phyloP scores from a whole-genome alignment of 805 yeast genomes.

The Cyberlindnera lachancei region DNA sequence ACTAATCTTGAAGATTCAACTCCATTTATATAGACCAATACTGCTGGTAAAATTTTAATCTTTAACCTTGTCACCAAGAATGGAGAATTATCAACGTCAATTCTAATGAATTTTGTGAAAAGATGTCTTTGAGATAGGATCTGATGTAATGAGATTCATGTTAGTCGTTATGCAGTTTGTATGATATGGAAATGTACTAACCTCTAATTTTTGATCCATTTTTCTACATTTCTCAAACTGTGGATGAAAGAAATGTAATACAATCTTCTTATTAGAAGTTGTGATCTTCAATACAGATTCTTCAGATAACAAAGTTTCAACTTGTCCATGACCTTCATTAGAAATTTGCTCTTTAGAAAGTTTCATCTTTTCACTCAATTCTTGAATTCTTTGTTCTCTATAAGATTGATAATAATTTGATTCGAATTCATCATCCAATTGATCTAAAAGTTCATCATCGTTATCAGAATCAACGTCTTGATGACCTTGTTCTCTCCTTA shows the following conservation, averaged over 20 bases:
- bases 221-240: constrained; percentile 51
- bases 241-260: constrained; percentile 61
- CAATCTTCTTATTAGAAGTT: constrained; percentile 31
- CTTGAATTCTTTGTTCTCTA: constrained; percentile 57
- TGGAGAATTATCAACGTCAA: constrained; percentile 61
- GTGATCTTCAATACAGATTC: constrained; percentile 48
- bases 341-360: constrained; percentile 25
- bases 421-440: constrained; percentile 40
- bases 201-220: constrained; percentile 41
- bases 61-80: constrained; percentile 58
- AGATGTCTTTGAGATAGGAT: constrained; percentile 52
- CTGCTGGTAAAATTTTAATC: constrained; percentile 65
- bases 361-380: constrained; percentile 38
- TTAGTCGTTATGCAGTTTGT: too few relatives aligned
- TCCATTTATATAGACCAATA: constrained; percentile 54
- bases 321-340: constrained; percentile 36
- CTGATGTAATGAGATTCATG: too few relatives aligned
- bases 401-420: constrained; percentile 38
- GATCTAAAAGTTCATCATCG: constrained; percentile 37
- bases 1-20: constrained; percentile 50
- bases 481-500: constrained; percentile 15
- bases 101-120: constrained; percentile 41
- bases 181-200: too few relatives aligned
- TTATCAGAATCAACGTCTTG: constrained; percentile 23
- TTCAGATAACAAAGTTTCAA: constrained; percentile 41